Conservation (phyloP, 2,329 filamentous ascomycete genomes). For the Xylaria sp. region DNA sequence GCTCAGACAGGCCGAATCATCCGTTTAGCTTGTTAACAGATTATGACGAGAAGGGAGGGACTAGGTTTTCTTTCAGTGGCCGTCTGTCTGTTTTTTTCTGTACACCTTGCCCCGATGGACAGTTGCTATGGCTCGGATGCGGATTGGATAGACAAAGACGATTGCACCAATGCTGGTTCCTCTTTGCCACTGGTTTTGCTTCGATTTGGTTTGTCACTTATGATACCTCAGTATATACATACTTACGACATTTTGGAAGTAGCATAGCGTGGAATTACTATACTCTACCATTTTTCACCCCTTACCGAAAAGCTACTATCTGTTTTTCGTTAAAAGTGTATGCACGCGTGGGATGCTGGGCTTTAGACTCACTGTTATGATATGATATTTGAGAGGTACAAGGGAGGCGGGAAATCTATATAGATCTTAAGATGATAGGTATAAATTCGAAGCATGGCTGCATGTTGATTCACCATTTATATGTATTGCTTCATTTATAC, state of each 20-base stretch:
- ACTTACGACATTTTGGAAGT: slow-evolving; percentile 21
- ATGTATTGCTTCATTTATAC: background rate
- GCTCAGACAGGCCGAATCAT: background rate
- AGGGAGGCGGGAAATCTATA: background rate
- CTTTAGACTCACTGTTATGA: background rate
- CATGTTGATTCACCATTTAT: no score
- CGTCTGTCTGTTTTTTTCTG: slow-evolving; percentile 7
- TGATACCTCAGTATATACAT: slow-evolving; percentile 34
- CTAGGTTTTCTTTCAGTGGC: background rate
- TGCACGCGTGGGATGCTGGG: background rate
- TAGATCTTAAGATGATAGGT: background rate
- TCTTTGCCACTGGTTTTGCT: slow-evolving; percentile 14
- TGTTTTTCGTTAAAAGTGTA: background rate
- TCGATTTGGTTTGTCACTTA: slow-evolving; percentile 13
- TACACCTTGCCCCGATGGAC: background rate
- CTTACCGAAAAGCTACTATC: background rate
- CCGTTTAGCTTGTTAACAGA: background rate
- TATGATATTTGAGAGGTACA: background rate
- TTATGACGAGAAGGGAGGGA: background rate
- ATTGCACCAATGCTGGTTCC: slow-evolving; percentile 15
- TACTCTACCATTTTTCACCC: background rate
- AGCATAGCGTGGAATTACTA: slow-evolving; percentile 35
- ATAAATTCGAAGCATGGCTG: no score
- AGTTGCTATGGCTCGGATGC: background rate
- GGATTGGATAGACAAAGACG: slow-evolving; percentile 17